A percentile compares a stretch with the other conserved stretches of the same genome.
Evolutionary conservation across 2,329 filamentous ascomycete genomes (phyloP).

Genomic region (Aureobasidium melanogenum): DNA sequence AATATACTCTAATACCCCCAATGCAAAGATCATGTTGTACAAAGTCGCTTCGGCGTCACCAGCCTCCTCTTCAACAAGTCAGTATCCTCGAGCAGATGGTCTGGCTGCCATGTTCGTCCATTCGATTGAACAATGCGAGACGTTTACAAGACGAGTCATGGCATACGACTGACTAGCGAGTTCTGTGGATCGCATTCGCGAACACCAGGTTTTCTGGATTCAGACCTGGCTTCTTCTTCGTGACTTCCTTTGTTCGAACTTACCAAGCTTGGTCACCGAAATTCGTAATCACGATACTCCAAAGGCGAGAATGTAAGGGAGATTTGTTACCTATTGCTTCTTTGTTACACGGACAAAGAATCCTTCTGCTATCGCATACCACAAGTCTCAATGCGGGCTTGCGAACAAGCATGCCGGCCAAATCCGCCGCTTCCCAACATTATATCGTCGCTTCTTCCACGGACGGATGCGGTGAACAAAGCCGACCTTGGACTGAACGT

Average conservation of each 20-base stretch:
- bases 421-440: too few species aligned
- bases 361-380: not conserved
- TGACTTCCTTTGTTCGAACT: not conserved
- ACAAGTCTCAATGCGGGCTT: not conserved
- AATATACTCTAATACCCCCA: not conserved
- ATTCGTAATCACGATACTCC: not conserved
- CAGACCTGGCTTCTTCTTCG: not conserved
- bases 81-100: not conserved
- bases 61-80: not conserved
- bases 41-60: not conserved
- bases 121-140: too few species aligned
- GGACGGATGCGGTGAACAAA: not conserved
- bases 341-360: not conserved
- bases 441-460: not conserved
- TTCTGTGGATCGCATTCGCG: not conserved
- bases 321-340: not conserved
- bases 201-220: not conserved
- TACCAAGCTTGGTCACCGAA: too few species aligned
- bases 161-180: not conserved
- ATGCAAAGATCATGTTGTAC: not conserved
- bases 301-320: not conserved
- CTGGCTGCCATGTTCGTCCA: not conserved
- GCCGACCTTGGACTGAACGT: not conserved
- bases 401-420: not conserved
- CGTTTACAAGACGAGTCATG: not conserved